phyloP scores from a whole-genome alignment of 2,329 filamentous ascomycete genomes.

The Monosporascus sp. region DNA sequence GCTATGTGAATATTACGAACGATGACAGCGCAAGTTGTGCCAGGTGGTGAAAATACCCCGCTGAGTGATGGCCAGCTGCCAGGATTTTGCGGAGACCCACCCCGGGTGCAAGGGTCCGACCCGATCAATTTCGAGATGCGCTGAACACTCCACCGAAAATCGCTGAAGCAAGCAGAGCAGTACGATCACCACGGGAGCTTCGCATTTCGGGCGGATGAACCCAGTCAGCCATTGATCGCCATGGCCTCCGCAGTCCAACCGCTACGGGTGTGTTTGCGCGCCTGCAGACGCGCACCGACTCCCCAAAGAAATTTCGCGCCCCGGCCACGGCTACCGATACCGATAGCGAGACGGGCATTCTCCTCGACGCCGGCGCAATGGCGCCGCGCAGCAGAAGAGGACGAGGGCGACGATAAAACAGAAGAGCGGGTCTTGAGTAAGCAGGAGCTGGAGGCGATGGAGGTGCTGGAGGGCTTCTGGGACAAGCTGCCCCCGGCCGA shows the following conservation, averaged over 20 bases:
- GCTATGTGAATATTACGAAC: too few species aligned
- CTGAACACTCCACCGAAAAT: constrained; percentile 1
- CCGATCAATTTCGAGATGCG: background rate
- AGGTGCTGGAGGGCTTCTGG: background rate
- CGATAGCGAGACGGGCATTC: constrained; percentile 21
- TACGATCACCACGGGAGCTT: constrained; percentile 5
- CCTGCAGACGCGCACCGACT: constrained; percentile 23
- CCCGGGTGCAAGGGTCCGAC: background rate
- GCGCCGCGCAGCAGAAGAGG: constrained; percentile 13
- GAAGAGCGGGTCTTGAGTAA: background rate
- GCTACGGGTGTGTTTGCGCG: constrained; percentile 34
- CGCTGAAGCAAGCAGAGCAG: constrained; percentile 2
- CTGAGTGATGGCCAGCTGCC: too few species aligned
- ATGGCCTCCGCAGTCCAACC: constrained; percentile 38
- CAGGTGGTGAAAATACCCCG: too few species aligned
- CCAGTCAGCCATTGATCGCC: constrained; percentile 15
- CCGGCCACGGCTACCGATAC: constrained; percentile 7
- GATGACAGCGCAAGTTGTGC: too few species aligned
- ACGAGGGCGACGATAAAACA: constrained; percentile 13
- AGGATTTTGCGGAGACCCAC: too few species aligned
- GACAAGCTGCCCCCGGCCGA: background rate
- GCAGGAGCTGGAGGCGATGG: background rate
- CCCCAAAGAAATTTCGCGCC: constrained; percentile 10
- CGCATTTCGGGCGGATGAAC: constrained; percentile 4
- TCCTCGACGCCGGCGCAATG: constrained; percentile 20